Conservation (phyloP, 306 rosid genomes). For the Vicia villosa region DNA sequence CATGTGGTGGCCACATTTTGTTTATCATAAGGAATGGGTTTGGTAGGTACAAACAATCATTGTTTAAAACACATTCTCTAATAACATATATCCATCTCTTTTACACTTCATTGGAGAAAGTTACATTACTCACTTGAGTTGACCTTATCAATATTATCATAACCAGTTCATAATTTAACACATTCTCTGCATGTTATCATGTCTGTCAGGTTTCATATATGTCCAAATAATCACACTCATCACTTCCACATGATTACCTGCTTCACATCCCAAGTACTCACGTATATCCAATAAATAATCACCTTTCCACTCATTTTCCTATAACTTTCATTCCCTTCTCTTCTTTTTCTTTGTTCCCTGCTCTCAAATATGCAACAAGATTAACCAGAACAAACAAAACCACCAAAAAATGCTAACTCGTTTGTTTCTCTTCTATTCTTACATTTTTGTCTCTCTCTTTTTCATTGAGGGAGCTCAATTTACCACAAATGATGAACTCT, state of each 20-base stretch:
- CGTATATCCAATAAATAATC: slow-evolving; percentile 51
- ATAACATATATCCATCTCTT: slow-evolving; percentile 29
- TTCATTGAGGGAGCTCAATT: slow-evolving; percentile 47
- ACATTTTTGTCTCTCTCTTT: slow-evolving; percentile 53
- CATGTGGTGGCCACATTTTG: slow-evolving; percentile 63
- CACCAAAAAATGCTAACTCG: slow-evolving; percentile 50
- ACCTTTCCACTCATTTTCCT: slow-evolving; percentile 29
- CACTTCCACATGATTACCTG: slow-evolving; percentile 64
- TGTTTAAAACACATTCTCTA: slow-evolving; percentile 51
- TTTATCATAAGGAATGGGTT: slow-evolving; percentile 52
- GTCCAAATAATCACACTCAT: slow-evolving; percentile 73
- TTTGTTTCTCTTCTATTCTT: slow-evolving; percentile 55
- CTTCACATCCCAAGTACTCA: slow-evolving; percentile 73
- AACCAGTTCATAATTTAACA: slow-evolving; percentile 47
- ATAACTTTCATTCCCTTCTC: slow-evolving; percentile 33
- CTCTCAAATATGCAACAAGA: slow-evolving; percentile 42
- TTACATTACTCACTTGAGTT: slow-evolving; percentile 40
- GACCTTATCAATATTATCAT: slow-evolving; percentile 46
- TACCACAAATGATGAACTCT: slow-evolving; percentile 49
- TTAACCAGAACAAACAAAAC: slow-evolving; percentile 39
- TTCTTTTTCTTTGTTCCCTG: slow-evolving; percentile 41
- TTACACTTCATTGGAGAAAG: background rate
- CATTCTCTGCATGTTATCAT: slow-evolving; percentile 81
- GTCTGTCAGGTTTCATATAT: slow-evolving; percentile 59
- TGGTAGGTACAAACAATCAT: slow-evolving; percentile 57